Conservation (phyloP, 2,329 filamentous ascomycete genomes). For the Bipolaris cookei region DNA sequence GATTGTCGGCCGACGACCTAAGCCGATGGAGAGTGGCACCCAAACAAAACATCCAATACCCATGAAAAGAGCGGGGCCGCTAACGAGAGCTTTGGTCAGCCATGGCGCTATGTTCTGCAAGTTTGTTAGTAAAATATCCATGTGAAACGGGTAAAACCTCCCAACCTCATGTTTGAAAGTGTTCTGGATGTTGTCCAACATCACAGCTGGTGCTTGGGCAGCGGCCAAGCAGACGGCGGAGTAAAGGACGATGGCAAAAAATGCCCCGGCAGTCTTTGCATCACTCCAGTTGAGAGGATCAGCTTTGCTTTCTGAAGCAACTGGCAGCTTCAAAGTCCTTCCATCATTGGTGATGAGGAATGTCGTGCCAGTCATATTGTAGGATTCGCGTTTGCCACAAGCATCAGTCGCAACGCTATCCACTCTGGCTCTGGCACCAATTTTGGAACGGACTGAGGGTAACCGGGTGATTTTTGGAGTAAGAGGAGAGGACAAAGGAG, state of each 20-base stretch:
- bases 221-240: slow-evolving; percentile 24
- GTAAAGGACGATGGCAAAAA: slow-evolving; percentile 25
- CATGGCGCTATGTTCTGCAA: slow-evolving; percentile 18
- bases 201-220: slow-evolving; percentile 28
- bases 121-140: not conserved
- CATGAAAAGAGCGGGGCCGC: slow-evolving; percentile 43
- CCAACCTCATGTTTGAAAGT: slow-evolving; percentile 27
- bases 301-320: slow-evolving; percentile 31
- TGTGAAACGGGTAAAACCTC: not conserved
- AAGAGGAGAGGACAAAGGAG: slow-evolving; percentile 6
- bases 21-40: slow-evolving; percentile 47
- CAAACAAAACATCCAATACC: slow-evolving; percentile 48
- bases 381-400: slow-evolving; percentile 33
- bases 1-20: slow-evolving; percentile 50
- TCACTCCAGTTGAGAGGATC: slow-evolving; percentile 36
- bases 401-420: not conserved
- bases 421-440: not conserved
- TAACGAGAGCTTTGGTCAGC: slow-evolving; percentile 34
- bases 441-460: not conserved
- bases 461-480: not conserved
- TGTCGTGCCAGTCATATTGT: slow-evolving; percentile 31
- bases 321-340: slow-evolving; percentile 30
- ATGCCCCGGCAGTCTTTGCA: slow-evolving; percentile 29
- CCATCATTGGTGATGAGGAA: slow-evolving; percentile 35
- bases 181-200: slow-evolving; percentile 18